Conservation (phyloP, 768 basidiomycete species). For the Lentinula guzmanii region DNA sequence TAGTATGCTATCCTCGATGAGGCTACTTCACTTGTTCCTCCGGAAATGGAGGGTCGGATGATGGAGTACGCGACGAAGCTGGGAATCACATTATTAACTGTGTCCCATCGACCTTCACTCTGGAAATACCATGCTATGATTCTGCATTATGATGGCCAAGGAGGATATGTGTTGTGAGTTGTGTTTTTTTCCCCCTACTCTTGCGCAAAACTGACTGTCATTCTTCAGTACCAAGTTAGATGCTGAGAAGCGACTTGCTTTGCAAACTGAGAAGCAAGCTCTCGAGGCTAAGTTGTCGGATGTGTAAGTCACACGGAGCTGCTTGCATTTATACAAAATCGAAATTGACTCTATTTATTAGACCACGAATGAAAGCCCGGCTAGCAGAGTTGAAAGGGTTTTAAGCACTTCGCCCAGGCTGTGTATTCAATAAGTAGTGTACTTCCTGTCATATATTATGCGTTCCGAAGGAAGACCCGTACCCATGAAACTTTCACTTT, state of each 20-base stretch:
- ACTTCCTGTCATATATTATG: too few species aligned
- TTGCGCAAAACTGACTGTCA: not conserved
- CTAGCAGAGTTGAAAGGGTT: slow-evolving; percentile 54
- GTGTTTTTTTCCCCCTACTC: not conserved
- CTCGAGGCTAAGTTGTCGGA: slow-evolving; percentile 82
- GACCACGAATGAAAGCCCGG: slow-evolving; percentile 77
- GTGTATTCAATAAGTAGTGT: not conserved
- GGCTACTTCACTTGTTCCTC: slow-evolving; percentile 90
- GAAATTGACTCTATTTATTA: slow-evolving; percentile 20
- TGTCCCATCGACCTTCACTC: slow-evolving; percentile 90
- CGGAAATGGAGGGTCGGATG: slow-evolving; percentile 90
- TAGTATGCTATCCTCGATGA: slow-evolving; percentile 97
- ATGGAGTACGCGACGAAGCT: slow-evolving; percentile 87
- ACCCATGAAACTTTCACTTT: too few species aligned
- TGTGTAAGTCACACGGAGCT: slow-evolving; percentile 50
- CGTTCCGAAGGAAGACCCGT: too few species aligned
- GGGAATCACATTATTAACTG: slow-evolving; percentile 89
- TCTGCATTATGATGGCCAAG: slow-evolving; percentile 89
- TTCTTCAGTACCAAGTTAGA: slow-evolving; percentile 75
- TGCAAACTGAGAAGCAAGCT: slow-evolving; percentile 93
- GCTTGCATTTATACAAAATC: not conserved
- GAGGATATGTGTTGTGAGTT: slow-evolving; percentile 90
- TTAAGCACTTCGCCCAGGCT: not conserved
- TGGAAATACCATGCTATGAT: slow-evolving; percentile 92
- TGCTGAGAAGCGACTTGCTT: slow-evolving; percentile 79